Evolutionary conservation across 768 basidiomycete genomes (phyloP).

Genomic region (Suillus clintonianus): DNA sequence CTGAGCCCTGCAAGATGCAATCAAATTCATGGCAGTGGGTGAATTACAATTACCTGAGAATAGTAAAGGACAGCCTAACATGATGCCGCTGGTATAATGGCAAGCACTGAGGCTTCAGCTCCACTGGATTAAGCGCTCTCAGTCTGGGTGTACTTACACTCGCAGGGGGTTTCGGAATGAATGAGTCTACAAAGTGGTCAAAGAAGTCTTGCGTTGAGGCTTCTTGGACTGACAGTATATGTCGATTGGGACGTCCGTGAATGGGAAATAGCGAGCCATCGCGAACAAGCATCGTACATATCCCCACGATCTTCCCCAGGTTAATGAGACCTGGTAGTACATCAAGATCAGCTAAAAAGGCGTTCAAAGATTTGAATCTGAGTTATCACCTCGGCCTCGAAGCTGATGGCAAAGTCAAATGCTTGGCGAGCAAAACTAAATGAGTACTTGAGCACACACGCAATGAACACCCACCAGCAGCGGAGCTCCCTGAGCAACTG

Average conservation of each 20-base stretch:
- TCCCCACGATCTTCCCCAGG: background rate
- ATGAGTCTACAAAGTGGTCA: background rate
- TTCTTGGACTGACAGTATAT: background rate
- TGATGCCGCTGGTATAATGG: background rate
- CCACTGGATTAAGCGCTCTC: background rate
- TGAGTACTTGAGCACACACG: background rate
- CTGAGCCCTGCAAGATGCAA: constrained; percentile 2
- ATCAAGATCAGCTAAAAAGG: background rate
- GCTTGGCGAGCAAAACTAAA: background rate
- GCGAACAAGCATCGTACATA: background rate
- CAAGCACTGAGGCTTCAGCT: background rate
- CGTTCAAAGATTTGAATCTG: background rate
- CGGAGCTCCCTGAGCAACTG: background rate
- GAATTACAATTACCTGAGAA: background rate
- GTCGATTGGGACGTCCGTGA: background rate
- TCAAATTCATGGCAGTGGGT: background rate
- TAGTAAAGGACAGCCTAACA: background rate
- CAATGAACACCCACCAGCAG: background rate
- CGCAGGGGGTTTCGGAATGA: background rate
- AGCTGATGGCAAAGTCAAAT: background rate
- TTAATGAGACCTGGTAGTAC: background rate
- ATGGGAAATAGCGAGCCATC: background rate
- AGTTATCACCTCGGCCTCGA: background rate
- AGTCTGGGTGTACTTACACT: background rate
- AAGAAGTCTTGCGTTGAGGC: background rate